Conservation (phyloP, 2,329 filamentous ascomycete species). For the Gnomoniopsis smithogilvyi region DNA sequence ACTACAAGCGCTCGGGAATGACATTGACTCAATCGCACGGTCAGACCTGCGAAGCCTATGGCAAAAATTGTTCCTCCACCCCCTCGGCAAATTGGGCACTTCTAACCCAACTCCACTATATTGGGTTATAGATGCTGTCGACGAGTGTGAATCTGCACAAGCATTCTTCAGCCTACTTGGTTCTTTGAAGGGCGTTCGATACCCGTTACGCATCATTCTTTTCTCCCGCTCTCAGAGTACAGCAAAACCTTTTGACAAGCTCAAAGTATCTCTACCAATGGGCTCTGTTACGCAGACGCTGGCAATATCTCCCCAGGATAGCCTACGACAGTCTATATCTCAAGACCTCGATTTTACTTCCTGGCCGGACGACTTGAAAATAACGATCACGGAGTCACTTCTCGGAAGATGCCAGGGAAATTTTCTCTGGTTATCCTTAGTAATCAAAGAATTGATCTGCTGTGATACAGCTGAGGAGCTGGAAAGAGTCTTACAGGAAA, state of each 20-base stretch:
- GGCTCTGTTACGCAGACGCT: background rate
- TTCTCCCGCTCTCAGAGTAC: constrained; percentile 28
- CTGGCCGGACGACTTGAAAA: constrained; percentile 15
- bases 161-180: constrained; percentile 27
- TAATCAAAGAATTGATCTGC: constrained; percentile 26
- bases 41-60: constrained; percentile 26
- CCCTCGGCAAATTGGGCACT: constrained; percentile 24
- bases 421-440: constrained; percentile 32
- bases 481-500: constrained; percentile 22
- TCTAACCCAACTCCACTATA: constrained; percentile 25
- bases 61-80: constrained; percentile 29
- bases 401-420: constrained; percentile 26
- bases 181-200: constrained; percentile 18
- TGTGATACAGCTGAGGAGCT: constrained; percentile 25
- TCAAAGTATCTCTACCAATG: constrained; percentile 11
- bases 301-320: constrained; percentile 18
- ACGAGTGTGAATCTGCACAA: constrained; percentile 31
- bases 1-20: constrained; percentile 24
- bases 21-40: constrained; percentile 22
- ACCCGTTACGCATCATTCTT: constrained; percentile 28
- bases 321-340: constrained; percentile 21
- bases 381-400: constrained; percentile 22
- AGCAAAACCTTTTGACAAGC: constrained; percentile 9
- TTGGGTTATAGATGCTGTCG: constrained; percentile 37
- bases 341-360: constrained; percentile 21